A percentile compares a stretch with the other conserved stretches of the same genome.
Evolutionary conservation across 176 grass and related monocot species (phyloP).

Genomic region (Triticum monococcum): DNA sequence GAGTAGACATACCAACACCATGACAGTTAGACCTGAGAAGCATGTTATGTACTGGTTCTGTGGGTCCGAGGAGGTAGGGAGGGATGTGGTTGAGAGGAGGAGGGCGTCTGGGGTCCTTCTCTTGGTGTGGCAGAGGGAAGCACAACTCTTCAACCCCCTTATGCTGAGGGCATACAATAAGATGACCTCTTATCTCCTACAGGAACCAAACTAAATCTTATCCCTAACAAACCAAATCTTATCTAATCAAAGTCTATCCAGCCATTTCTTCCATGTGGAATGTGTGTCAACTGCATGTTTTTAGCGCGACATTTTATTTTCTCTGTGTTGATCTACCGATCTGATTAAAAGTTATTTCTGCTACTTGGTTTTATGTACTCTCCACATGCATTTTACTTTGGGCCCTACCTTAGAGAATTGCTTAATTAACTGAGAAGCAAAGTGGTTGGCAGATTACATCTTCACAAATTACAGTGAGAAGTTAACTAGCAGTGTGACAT

Average conservation of each 20-base stretch:
- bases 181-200: not conserved
- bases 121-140: not conserved
- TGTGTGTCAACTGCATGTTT: not conserved
- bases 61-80: not conserved
- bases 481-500: not conserved
- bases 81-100: not conserved
- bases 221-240: not conserved
- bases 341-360: not conserved
- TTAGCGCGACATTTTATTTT: not conserved
- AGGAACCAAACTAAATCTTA: not conserved
- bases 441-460: not conserved
- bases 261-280: not conserved
- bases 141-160: not conserved
- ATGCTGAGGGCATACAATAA: not conserved
- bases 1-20: not conserved
- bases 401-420: not conserved
- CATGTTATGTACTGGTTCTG: not conserved
- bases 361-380: not conserved
- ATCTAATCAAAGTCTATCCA: not conserved
- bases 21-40: not conserved
- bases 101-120: not conserved
- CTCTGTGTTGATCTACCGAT: not conserved
- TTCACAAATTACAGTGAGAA: conserved; percentile 22
- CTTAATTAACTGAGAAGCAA: conserved; percentile 8
- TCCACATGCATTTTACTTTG: not conserved